Evolutionary conservation across 1,284 basidiomycete species (phyloP).

Genomic region (Heterobasidion parviporum): DNA sequence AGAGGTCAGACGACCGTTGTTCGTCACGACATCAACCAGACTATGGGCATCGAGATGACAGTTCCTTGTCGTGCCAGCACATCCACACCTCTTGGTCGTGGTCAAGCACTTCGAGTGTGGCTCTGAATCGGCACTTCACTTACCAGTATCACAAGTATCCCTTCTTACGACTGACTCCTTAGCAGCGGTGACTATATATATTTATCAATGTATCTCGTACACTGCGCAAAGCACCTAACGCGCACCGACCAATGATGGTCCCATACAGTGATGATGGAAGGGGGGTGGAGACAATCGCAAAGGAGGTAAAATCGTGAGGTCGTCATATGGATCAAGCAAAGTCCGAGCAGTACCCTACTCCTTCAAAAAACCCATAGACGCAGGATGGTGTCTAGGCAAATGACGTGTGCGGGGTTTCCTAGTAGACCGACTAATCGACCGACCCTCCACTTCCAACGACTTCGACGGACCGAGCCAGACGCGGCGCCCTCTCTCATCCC

Average conservation of each 20-base stretch:
- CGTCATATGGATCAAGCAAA: background rate
- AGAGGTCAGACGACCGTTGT: no score
- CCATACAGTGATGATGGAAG: background rate
- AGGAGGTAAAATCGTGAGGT: background rate
- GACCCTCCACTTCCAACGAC: background rate
- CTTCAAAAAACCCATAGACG: background rate
- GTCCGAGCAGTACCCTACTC: background rate
- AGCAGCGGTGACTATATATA: no score
- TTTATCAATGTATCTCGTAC: no score
- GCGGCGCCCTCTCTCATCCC: slow-evolving; percentile 64
- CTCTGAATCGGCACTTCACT: no score
- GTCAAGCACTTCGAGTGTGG: no score
- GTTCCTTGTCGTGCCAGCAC: no score
- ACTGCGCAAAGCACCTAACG: background rate
- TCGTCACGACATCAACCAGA: no score
- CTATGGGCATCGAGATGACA: no score
- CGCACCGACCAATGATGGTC: background rate
- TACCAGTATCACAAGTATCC: no score
- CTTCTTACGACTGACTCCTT: no score
- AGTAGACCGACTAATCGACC: background rate
- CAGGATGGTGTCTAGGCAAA: no score
- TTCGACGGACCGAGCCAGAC: background rate
- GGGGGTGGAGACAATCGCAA: background rate
- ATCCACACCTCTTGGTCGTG: no score
- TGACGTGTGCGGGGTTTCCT: background rate